Evolutionary conservation across 345 rosid species (phyloP), one percentile per base, ranked within the genome.

Genomic region (Acer yangbiense): DNA sequence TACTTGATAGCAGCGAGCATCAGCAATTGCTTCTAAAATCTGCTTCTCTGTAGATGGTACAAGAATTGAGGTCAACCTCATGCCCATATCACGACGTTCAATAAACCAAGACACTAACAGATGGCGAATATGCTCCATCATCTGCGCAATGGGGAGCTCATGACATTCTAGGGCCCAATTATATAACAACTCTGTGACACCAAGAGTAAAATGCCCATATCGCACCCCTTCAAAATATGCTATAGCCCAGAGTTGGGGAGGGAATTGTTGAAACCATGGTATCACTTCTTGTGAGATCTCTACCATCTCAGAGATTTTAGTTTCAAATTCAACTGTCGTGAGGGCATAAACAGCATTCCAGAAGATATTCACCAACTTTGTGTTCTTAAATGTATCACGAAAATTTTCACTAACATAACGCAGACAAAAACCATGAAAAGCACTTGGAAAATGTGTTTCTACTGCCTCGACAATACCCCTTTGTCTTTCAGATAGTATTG

Each of bases 311-410:
- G 87, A 64, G 14, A 92, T 82, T 87, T 94, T 95, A 76, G 90
- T 76, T 62, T 94, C 97, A 11, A 95, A 95, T 69, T 95, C 99
- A 16, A 85, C 93, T 8, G 90, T 74, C 0, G 99, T 95, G 74
- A 95, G 97, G 54, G 99, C 97, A 69, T 95, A 92, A 67, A 95
- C 99, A 2, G 99, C 97, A 57, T 85, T 93, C 99, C 99, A 95
- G 86, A 95, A 95, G 60, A 95, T 95, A 64, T 93, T 93, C 20
- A 95, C 97, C 71, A 95, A 76, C 84, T 95, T 95, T 2, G 96
- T 84, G 85, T 95, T 93, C 89, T 92, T 95, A 82, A 95, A 95
- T 3, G 98, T 94, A 77, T 95, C 98, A 8, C 98, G 93, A 77
- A 93, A 95, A 80, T 89, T 93, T 81, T 95, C 98, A 43, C 97